Percentiles rank a stretch among this genome's conserved stretches.
Conservation (phyloP, 768 basidiomycete genomes). For the Kwoniella mangroviensis region DNA sequence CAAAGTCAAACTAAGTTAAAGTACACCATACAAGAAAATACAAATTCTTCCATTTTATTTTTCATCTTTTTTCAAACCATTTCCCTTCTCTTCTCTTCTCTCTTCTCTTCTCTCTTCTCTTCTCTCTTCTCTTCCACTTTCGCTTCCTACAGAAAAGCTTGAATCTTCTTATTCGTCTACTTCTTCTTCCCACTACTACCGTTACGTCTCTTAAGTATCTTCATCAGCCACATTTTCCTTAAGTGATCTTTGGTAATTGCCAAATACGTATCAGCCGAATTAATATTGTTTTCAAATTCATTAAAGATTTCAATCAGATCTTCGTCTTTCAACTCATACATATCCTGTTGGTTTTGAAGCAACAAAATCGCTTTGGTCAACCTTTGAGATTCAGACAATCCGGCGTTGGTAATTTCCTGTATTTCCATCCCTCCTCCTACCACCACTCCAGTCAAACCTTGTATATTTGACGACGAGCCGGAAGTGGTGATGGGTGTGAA, state of each 20-base stretch:
- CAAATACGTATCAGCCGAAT: slow-evolving; percentile 42
- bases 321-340: slow-evolving; percentile 39
- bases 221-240: slow-evolving; percentile 35
- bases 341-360: slow-evolving; percentile 28
- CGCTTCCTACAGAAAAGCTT: background rate
- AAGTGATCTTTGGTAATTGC: slow-evolving; percentile 37
- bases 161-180: background rate
- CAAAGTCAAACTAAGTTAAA: no score
- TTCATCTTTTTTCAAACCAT: no score
- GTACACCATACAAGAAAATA: no score
- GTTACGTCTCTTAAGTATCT: slow-evolving; percentile 33
- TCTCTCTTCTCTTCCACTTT: background rate
- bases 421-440: background rate
- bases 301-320: slow-evolving; percentile 43
- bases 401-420: slow-evolving; percentile 16
- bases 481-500: background rate
- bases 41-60: no score
- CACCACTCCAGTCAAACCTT: background rate
- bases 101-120: background rate
- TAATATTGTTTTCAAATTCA: slow-evolving; percentile 42
- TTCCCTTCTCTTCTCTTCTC: background rate
- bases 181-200: background rate
- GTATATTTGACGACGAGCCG: background rate
- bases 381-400: slow-evolving; percentile 37
- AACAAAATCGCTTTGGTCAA: slow-evolving; percentile 41